Conservation (phyloP, 192 early-diverging fungal species). For the Pilobolus umbonatus region DNA sequence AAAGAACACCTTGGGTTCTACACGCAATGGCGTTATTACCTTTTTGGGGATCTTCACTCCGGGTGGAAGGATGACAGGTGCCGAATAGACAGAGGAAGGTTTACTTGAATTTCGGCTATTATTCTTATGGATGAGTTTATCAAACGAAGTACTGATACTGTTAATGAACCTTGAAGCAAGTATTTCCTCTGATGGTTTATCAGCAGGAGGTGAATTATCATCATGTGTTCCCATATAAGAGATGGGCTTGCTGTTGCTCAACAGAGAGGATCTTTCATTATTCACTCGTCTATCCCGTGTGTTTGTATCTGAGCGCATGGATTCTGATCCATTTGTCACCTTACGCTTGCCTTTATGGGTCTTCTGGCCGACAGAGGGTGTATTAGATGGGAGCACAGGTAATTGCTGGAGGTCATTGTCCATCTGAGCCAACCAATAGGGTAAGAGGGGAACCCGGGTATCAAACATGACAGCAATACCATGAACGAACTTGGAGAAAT, state of each 20-base stretch:
- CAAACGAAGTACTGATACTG: slow-evolving; percentile 1
- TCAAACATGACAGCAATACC: slow-evolving; percentile 69
- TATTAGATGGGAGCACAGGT: slow-evolving; percentile 24
- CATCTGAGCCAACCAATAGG: slow-evolving; percentile 55
- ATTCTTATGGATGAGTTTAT: slow-evolving; percentile 3
- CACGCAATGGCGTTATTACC: slow-evolving; percentile 50
- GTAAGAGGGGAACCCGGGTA: slow-evolving; percentile 53
- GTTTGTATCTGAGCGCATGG: background rate
- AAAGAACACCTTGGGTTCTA: slow-evolving; percentile 85
- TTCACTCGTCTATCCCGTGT: background rate
- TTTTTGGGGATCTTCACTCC: slow-evolving; percentile 41
- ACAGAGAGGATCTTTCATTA: slow-evolving; percentile 17
- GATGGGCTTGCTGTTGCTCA: background rate
- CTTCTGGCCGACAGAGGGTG: slow-evolving; percentile 4
- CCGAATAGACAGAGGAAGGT: background rate
- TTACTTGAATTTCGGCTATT: background rate
- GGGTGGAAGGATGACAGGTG: slow-evolving; percentile 28
- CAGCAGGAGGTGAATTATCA: no score
- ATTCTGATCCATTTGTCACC: slow-evolving; percentile 1
- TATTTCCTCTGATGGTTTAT: background rate
- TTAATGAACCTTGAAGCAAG: slow-evolving; percentile 7
- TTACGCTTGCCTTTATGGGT: slow-evolving; percentile 17
- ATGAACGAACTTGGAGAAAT: slow-evolving; percentile 85
- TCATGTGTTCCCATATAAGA: no score
- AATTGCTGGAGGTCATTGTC: slow-evolving; percentile 23